Percentiles rank a stretch among this genome's conserved stretches.
These are phyloP conservation scores for Apiospora koreana DNA, from an alignment of 2,329 filamentous ascomycete species.

Conservation along the genomic window DNA sequence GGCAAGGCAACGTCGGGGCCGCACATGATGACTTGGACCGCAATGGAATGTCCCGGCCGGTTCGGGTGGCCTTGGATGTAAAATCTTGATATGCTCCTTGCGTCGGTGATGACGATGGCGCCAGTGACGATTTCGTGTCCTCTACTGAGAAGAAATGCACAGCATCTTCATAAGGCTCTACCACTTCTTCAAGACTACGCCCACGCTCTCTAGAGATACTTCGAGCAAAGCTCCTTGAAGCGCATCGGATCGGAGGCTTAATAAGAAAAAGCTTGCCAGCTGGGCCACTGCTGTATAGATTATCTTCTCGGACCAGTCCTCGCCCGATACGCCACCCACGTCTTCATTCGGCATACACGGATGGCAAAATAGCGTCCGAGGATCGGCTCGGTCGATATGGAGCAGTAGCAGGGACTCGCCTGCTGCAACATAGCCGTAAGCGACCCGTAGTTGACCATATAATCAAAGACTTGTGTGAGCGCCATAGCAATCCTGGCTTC, in stretches of 20 bases:
- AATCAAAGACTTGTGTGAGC: slow-evolving; percentile 23
- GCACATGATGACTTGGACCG: slow-evolving; percentile 14
- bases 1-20: slow-evolving; percentile 6
- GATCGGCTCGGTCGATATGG: too few relatives aligned
- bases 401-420: too few relatives aligned
- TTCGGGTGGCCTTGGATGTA: slow-evolving; percentile 2
- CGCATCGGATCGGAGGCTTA: slow-evolving; percentile 21
- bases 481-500: slow-evolving; percentile 22
- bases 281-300: slow-evolving; percentile 22
- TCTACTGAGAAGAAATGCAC: slow-evolving; percentile 6
- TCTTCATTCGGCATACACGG: too few relatives aligned
- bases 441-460: slow-evolving; percentile 11
- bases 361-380: too few relatives aligned
- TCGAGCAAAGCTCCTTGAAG: slow-evolving; percentile 19
- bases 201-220: slow-evolving; percentile 10
- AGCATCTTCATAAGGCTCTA: slow-evolving; percentile 21
- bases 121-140: not conserved
- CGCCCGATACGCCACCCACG: not conserved
- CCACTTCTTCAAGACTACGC: slow-evolving; percentile 19
- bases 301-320: slow-evolving; percentile 6
- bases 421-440: too few relatives aligned
- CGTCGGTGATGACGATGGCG: slow-evolving; percentile 13
- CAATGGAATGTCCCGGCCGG: slow-evolving; percentile 9
- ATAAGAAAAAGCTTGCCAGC: slow-evolving; percentile 23
- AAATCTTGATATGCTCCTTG: slow-evolving; percentile 12